phyloP scores from a whole-genome alignment of 2,329 filamentous ascomycete genomes.

The Trichoderma oligosporum region DNA sequence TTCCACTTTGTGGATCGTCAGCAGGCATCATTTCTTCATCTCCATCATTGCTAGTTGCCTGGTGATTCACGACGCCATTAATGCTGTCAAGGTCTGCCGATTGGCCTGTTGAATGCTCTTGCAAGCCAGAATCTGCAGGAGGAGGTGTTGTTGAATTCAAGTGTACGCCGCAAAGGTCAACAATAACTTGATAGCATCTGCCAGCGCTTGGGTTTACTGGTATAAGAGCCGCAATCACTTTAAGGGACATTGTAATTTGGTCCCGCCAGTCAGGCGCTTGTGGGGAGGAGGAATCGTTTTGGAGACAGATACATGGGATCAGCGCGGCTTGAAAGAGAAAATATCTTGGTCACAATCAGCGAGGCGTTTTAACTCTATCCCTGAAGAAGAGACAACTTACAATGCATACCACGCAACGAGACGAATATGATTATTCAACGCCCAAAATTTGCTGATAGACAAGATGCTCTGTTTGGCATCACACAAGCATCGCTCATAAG shows the following conservation, averaged over 20 bases:
- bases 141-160: constrained; percentile 23
- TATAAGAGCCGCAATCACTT: constrained; percentile 36
- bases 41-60: constrained; percentile 11
- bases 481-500: constrained; percentile 34
- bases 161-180: constrained; percentile 39
- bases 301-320: constrained; percentile 46
- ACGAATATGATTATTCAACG: constrained; percentile 35
- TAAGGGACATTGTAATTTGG: constrained; percentile 39
- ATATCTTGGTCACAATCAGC: constrained; percentile 32
- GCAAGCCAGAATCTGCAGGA: not conserved
- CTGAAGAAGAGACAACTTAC: constrained; percentile 23
- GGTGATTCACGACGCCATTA: not conserved
- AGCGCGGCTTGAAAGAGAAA: constrained; percentile 49
- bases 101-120: not conserved
- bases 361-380: not conserved
- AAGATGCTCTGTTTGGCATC: constrained; percentile 41
- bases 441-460: constrained; percentile 39
- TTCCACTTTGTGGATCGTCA: constrained; percentile 41
- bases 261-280: constrained; percentile 38
- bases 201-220: constrained; percentile 39
- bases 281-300: constrained; percentile 38
- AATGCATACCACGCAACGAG: constrained; percentile 43
- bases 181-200: constrained; percentile 41
- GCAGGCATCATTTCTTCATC: constrained; percentile 24
- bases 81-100: not conserved